Evolutionary conservation across 257 asterid species (phyloP), one percentile per base, ranked within the genome.

Genomic region (Primulina eburnea): DNA sequence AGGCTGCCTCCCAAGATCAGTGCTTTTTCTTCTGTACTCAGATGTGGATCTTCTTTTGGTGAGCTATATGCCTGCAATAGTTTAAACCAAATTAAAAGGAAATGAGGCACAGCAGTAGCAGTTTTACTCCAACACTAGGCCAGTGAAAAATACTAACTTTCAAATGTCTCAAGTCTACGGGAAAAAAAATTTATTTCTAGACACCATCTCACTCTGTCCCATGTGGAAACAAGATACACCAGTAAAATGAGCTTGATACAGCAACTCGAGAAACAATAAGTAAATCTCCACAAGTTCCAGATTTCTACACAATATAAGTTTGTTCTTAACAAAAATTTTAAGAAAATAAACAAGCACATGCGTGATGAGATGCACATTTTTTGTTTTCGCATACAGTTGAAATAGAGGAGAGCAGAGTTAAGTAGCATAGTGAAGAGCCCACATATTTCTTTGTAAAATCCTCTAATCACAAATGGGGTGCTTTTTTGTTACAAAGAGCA

Each of bases 31-130:
- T 78, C 87, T 69, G 62, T 72, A 72, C 87, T 86, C 28, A 90
- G 80, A 68, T 63, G 69, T 40, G 96, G 97, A 75, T 94, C 97
- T 63, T 89, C 97, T 11, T 82, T 71, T 2, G 97, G 99, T 21
- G 97, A 85, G 80, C 97, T 94, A 75, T 94, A 75, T n/a, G 97
- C 97, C 97, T 89, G 69, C 30, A 80, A 65, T 61, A 71, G 72
- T 71, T 52, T 65, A 76, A 60, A 38, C 47, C 12, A 16, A 50
- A 50, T 17, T 1, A 16, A 50, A 50, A 16, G 20, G 16, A 50
- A 50, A 50, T 50, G 57, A 50, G 20, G 5, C 57, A 50, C 21
- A 5, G 57, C 57, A 16, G 57, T 50, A 50, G 57, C 57, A 16
- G 57, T 50, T 50, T 50, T 43, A 14, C 55, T 43, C 18, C 14